A percentile compares a stretch with the other conserved stretches of the same genome.
These are phyloP conservation scores for Oryza glumipatula DNA, from an alignment of 176 grass and related monocot species.

Conservation along the genomic window DNA sequence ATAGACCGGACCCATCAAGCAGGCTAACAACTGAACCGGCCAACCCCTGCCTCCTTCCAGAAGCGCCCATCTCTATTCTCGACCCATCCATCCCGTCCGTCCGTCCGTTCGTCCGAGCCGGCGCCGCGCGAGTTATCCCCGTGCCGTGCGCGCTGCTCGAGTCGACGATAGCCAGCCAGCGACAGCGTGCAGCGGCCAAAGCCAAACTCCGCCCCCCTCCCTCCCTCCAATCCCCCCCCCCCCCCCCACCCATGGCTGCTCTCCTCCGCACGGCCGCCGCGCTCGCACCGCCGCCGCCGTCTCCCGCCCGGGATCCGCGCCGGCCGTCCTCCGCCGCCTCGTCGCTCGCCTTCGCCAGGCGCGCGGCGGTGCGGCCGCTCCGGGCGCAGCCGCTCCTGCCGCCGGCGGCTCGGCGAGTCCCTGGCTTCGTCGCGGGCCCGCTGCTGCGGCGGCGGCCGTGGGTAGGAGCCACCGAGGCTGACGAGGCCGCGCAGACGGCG, in stretches of 20 bases:
- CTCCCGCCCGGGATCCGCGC: not conserved
- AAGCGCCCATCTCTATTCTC: not conserved
- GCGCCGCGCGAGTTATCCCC: not conserved
- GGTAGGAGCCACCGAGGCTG: slow-evolving; percentile 44
- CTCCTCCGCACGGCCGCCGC: slow-evolving; percentile 53
- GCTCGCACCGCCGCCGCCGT: slow-evolving; percentile 32
- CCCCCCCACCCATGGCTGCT: slow-evolving; percentile 50
- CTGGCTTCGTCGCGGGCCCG: not conserved
- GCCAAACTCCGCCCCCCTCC: not conserved
- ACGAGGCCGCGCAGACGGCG: slow-evolving; percentile 43
- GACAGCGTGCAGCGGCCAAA: not conserved
- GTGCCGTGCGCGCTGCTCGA: not conserved
- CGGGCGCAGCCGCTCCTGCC: slow-evolving; percentile 13
- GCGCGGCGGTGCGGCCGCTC: slow-evolving; percentile 26
- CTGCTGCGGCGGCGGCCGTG: slow-evolving; percentile 17
- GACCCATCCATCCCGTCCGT: not conserved
- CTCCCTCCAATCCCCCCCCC: not conserved
- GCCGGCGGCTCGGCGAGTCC: slow-evolving; percentile 5
- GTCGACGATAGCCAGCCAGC: not conserved
- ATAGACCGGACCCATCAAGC: too few species aligned
- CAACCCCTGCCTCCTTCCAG: not conserved
- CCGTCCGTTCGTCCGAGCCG: not conserved
- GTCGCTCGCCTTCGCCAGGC: slow-evolving; percentile 28
- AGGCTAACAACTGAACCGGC: too few species aligned
- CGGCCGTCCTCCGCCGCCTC: not conserved